phyloP scores from a whole-genome alignment of 83 land plant species.

The Thuja plicata region DNA sequence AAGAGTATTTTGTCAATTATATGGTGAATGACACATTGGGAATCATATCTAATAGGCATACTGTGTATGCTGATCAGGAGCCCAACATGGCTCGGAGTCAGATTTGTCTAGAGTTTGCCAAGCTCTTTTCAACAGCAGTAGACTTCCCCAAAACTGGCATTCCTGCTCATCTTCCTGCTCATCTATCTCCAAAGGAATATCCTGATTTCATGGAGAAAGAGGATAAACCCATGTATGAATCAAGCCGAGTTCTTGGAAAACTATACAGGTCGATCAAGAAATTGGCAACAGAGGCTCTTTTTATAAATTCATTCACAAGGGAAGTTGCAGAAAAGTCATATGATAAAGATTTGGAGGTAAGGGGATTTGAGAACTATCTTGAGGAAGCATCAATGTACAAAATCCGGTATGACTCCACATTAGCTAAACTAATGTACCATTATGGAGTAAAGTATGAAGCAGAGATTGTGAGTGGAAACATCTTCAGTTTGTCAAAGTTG shows the following conservation, averaged over 20 bases:
- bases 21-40: constrained; percentile 89
- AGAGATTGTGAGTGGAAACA: constrained; percentile 73
- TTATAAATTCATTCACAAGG: constrained; percentile 31
- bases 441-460: constrained; percentile 85
- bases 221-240: constrained; percentile 66
- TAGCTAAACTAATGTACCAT: constrained; percentile 77
- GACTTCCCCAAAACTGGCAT: constrained; percentile 97
- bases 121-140: constrained; percentile 82
- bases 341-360: constrained; percentile 74
- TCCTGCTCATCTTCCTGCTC: constrained; percentile 76
- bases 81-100: constrained; percentile 50
- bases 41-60: constrained; percentile 82
- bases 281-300: constrained; percentile 8
- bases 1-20: constrained; percentile 77
- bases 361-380: constrained; percentile 67
- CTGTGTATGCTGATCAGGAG: constrained; percentile 76
- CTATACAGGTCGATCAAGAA: constrained; percentile 82
- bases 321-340: constrained; percentile 39
- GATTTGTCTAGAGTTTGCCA: constrained; percentile 69
- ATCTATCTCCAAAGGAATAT: constrained; percentile 49
- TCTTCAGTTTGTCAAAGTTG: constrained; percentile 41
- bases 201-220: constrained; percentile 98
- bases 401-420: constrained; percentile 58
- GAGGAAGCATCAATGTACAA: constrained; percentile 57
- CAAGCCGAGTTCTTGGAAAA: constrained; percentile 73